phyloP scores from a whole-genome alignment of 2,329 filamentous ascomycete genomes.

The Nemania sp. region DNA sequence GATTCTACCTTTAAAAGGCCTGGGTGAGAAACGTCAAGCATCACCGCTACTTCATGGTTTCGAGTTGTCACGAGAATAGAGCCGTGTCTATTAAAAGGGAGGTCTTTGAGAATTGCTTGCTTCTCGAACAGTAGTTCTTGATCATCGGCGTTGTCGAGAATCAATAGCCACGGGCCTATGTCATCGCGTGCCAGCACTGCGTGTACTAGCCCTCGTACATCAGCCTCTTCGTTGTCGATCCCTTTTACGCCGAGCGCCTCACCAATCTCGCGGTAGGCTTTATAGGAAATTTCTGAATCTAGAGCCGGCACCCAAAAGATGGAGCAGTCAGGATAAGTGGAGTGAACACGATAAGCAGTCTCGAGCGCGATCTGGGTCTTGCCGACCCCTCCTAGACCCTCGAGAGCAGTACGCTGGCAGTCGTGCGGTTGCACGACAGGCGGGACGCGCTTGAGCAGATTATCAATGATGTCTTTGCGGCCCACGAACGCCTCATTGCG shows the following conservation, averaged over 20 bases:
- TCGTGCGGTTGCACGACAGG: neutral
- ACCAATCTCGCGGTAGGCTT: neutral
- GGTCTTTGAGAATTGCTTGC: neutral
- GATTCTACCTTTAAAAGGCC: neutral
- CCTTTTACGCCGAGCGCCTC: neutral
- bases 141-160: neutral
- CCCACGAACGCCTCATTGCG: neutral
- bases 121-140: neutral
- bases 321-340: neutral
- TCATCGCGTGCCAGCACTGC: neutral
- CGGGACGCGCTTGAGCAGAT: neutral
- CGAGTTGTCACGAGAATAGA: neutral
- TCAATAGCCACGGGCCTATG: neutral
- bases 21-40: neutral
- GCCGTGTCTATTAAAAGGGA: neutral
- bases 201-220: neutral
- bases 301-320: conserved; percentile 4
- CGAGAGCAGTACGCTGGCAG: neutral
- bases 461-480: neutral
- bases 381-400: neutral
- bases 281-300: neutral
- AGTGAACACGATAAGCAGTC: neutral
- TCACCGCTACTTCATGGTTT: neutral
- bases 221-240: neutral
- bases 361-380: conserved; percentile 4